phyloP scores from a whole-genome alignment of 140 eudicot genomes.

The Oenanthe javanica region DNA sequence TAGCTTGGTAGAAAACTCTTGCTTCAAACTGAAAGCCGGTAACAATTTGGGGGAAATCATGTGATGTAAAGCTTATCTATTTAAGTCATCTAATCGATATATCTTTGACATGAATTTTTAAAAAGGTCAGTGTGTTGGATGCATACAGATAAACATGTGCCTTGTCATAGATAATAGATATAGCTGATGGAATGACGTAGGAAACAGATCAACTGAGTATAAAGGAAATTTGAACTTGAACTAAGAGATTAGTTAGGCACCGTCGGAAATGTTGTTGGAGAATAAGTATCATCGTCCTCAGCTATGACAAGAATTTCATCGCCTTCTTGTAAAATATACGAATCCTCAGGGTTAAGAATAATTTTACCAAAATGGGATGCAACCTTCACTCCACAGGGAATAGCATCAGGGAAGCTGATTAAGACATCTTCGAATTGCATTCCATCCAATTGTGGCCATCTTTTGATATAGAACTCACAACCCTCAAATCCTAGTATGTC shows the following conservation, averaged over 20 bases:
- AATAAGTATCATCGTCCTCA: slow-evolving; percentile 82
- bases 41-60: neutral
- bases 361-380: slow-evolving; percentile 63
- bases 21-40: neutral
- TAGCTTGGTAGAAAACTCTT: neutral
- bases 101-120: neutral
- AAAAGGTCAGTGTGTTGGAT: neutral
- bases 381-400: slow-evolving; percentile 83
- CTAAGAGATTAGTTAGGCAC: slow-evolving; percentile 41
- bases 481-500: slow-evolving; percentile 89
- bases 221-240: neutral
- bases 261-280: slow-evolving; percentile 69
- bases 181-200: neutral
- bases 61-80: neutral
- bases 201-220: neutral
- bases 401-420: slow-evolving; percentile 83
- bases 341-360: slow-evolving; percentile 76
- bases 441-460: slow-evolving; percentile 86
- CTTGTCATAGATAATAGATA: neutral
- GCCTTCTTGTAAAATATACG: slow-evolving; percentile 82
- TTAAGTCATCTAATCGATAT: neutral
- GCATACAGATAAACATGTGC: neutral
- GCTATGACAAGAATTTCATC: slow-evolving; percentile 89
- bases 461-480: slow-evolving; percentile 83
- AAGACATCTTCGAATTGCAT: slow-evolving; percentile 81